Evolutionary conservation across 306 rosid species (phyloP).

Genomic region (Hylodesmum podocarpum): DNA sequence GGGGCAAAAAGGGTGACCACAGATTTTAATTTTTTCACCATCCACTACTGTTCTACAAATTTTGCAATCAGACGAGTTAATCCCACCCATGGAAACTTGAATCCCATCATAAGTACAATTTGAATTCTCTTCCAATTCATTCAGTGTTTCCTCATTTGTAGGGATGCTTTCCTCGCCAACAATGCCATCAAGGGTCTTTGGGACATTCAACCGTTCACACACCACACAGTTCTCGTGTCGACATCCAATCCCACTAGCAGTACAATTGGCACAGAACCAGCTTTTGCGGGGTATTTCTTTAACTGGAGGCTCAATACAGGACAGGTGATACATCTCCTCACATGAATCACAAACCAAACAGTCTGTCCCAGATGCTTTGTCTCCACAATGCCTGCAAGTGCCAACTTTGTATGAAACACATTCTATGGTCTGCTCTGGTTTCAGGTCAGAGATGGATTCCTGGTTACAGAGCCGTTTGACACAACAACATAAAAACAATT

Average conservation of each 20-base stretch:
- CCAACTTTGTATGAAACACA: slow-evolving; percentile 41
- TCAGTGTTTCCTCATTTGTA: slow-evolving; percentile 42
- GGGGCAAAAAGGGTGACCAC: slow-evolving; percentile 66
- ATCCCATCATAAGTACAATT: slow-evolving; percentile 46
- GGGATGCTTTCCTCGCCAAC: slow-evolving; percentile 43
- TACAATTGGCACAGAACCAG: slow-evolving; percentile 84
- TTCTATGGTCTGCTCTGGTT: slow-evolving; percentile 58
- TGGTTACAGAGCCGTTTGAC: slow-evolving; percentile 45
- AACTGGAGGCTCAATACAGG: slow-evolving; percentile 86
- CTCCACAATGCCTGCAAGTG: slow-evolving; percentile 74
- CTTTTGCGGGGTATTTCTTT: slow-evolving; percentile 76
- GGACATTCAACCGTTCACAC: slow-evolving; percentile 67
- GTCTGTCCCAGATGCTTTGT: slow-evolving; percentile 65
- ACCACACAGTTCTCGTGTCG: slow-evolving; percentile 73
- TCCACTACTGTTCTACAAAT: slow-evolving; percentile 57
- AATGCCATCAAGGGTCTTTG: slow-evolving; percentile 37
- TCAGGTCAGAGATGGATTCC: slow-evolving; percentile 59
- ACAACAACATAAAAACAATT: slow-evolving; percentile 34
- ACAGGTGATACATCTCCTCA: slow-evolving; percentile 84
- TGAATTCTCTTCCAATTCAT: slow-evolving; percentile 54
- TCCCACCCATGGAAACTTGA: slow-evolving; percentile 31
- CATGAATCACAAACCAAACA: slow-evolving; percentile 97
- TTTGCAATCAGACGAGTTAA: slow-evolving; percentile 42
- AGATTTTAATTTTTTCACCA: slow-evolving; percentile 43
- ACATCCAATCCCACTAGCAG: slow-evolving; percentile 55